These are phyloP conservation scores for Phaeophleospora eucalypticola DNA, from an alignment of 2,329 filamentous ascomycete genomes.

Conservation along the genomic window DNA sequence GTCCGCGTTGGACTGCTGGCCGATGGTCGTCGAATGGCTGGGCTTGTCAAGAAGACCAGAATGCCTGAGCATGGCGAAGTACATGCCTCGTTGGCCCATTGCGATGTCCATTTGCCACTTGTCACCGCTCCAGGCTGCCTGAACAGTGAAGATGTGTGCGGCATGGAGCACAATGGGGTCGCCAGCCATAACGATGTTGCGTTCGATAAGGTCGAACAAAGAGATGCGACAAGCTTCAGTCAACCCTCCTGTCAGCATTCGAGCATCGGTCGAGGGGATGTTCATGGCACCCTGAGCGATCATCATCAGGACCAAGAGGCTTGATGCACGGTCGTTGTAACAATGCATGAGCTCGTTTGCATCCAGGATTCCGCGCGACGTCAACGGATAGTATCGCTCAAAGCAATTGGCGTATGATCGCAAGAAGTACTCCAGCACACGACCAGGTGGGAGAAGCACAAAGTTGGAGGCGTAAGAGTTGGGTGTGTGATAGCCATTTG, in stretches of 20 bases:
- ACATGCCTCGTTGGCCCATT: slow-evolving; percentile 71
- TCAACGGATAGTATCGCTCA: slow-evolving; percentile 62
- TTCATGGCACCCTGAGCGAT: slow-evolving; percentile 66
- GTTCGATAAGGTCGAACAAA: slow-evolving; percentile 67
- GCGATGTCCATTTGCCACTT: slow-evolving; percentile 76
- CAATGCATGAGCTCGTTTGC: slow-evolving; percentile 62
- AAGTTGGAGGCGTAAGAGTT: slow-evolving; percentile 57
- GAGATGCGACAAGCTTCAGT: slow-evolving; percentile 69
- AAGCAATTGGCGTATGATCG: slow-evolving; percentile 63
- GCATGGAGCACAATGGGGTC: slow-evolving; percentile 62
- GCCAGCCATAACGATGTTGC: slow-evolving; percentile 63
- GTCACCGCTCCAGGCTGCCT: slow-evolving; percentile 69
- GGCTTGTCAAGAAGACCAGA: slow-evolving; percentile 59
- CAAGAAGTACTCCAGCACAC: slow-evolving; percentile 64
- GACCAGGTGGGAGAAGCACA: slow-evolving; percentile 61
- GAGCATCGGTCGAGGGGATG: slow-evolving; percentile 62
- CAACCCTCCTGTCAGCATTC: slow-evolving; percentile 62
- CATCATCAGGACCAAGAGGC: slow-evolving; percentile 65
- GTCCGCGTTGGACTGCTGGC: slow-evolving; percentile 47
- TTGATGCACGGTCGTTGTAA: slow-evolving; percentile 61
- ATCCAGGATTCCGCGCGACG: slow-evolving; percentile 58
- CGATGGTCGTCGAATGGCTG: slow-evolving; percentile 42
- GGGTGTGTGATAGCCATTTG: slow-evolving; percentile 36
- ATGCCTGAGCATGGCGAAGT: slow-evolving; percentile 67
- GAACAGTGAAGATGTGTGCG: slow-evolving; percentile 62